These are phyloP conservation scores for Sclerotinia spermophila DNA, from an alignment of 2,329 filamentous ascomycete genomes.

Conservation along the genomic window DNA sequence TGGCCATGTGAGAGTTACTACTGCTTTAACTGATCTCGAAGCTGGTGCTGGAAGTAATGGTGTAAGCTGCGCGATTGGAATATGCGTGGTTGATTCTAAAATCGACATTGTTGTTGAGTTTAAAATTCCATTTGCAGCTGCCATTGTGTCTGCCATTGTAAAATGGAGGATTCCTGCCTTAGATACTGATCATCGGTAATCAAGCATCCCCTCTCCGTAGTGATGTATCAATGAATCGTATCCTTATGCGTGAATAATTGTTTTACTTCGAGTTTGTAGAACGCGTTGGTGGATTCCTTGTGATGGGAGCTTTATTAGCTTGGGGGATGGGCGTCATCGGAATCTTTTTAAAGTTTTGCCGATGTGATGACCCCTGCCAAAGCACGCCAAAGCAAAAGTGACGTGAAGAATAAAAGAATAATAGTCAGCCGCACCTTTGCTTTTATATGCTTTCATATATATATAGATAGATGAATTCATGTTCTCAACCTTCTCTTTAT, in stretches of 20 bases:
- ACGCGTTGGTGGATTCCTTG: constrained; percentile 17
- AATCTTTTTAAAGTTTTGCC: not conserved
- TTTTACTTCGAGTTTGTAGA: constrained; percentile 3
- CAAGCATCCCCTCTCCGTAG: not conserved
- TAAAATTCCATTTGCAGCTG: not conserved
- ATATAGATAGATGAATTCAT: not conserved
- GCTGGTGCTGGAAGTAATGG: constrained; percentile 45
- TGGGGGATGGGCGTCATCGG: constrained; percentile 13
- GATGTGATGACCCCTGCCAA: not conserved
- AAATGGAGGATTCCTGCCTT: not conserved
- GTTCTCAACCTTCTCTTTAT: not conserved
- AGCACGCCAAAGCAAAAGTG: not conserved
- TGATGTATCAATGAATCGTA: not conserved
- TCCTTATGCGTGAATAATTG: not conserved
- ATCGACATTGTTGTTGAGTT: constrained; percentile 3
- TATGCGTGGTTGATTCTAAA: constrained; percentile 37
- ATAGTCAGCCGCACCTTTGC: not conserved
- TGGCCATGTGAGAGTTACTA: constrained; percentile 86
- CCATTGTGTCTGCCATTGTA: not conserved
- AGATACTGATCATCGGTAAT: not conserved
- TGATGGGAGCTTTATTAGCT: constrained; percentile 8
- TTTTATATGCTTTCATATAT: too few relatives aligned
- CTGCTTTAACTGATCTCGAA: constrained; percentile 56
- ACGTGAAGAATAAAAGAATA: not conserved
- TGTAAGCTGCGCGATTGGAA: constrained; percentile 54